Evolutionary conservation across 192 early-diverging fungal genomes (phyloP).

Genomic region (Podila epicladia): DNA sequence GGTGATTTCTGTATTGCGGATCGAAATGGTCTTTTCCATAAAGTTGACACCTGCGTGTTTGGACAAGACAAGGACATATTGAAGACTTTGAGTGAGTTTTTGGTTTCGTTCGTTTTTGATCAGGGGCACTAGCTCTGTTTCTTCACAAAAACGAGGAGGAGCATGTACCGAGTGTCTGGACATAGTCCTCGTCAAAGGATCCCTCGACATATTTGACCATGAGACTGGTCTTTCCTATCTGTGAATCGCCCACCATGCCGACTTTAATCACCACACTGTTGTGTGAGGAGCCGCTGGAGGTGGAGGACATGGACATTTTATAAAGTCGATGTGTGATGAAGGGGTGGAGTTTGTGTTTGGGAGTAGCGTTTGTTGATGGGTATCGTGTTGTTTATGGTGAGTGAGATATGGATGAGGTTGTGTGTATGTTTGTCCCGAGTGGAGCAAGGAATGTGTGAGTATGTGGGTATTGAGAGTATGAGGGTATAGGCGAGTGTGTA

Average conservation of each 20-base stretch:
- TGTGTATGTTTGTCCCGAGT: too few relatives aligned
- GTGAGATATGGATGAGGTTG: too few relatives aligned
- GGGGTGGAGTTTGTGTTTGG: neutral
- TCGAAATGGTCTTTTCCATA: slow-evolving; percentile 94
- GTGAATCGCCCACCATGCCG: slow-evolving; percentile 95
- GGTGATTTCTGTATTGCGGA: slow-evolving; percentile 91
- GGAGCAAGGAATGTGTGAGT: too few relatives aligned
- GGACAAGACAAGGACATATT: neutral
- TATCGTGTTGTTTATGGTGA: too few relatives aligned
- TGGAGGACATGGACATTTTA: neutral
- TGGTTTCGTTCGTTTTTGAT: neutral
- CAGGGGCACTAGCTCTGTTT: neutral
- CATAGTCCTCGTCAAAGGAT: slow-evolving; percentile 93
- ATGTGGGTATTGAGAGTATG: too few relatives aligned
- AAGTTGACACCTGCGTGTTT: slow-evolving; percentile 84
- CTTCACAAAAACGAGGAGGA: neutral
- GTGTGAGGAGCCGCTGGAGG: slow-evolving; percentile 28
- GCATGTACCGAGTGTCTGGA: slow-evolving; percentile 86
- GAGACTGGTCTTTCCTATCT: slow-evolving; percentile 95
- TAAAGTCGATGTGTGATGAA: too few relatives aligned
- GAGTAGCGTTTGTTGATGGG: neutral
- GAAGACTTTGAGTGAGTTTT: slow-evolving; percentile 10
- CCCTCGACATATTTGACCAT: slow-evolving; percentile 99
- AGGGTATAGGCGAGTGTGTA: neutral
- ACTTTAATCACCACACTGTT: slow-evolving; percentile 89